Evolutionary conservation across 2,329 filamentous ascomycete species (phyloP).

Genomic region (Aspergillus awamori): DNA sequence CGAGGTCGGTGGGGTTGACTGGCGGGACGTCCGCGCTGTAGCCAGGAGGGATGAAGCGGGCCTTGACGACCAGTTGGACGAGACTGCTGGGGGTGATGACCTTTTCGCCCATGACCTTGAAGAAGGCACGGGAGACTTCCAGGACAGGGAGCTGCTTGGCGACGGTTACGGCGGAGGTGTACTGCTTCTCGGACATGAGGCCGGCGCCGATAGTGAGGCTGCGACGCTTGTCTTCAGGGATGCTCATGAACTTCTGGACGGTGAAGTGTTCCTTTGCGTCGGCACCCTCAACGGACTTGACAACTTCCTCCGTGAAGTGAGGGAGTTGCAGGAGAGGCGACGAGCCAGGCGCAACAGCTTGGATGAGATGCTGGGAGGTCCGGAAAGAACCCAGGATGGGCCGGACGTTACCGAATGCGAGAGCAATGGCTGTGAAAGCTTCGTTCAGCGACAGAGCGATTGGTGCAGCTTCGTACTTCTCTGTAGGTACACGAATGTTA

Average conservation of each 20-base stretch:
- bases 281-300: constrained; percentile 56
- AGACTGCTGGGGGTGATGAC: constrained; percentile 89
- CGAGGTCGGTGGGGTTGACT: constrained; percentile 76
- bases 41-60: constrained; percentile 87
- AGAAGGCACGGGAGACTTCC: constrained; percentile 88
- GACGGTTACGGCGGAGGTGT: constrained; percentile 72
- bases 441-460: constrained; percentile 83
- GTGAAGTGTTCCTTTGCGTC: constrained; percentile 71
- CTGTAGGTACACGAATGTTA: constrained; percentile 36
- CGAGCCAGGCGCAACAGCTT: constrained; percentile 79
- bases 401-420: constrained; percentile 81
- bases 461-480: constrained; percentile 88
- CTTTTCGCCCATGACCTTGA: constrained; percentile 96
- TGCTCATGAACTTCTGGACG: constrained; percentile 85
- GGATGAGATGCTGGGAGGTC: constrained; percentile 82
- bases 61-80: constrained; percentile 93
- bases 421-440: constrained; percentile 81
- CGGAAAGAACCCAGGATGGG: constrained; percentile 82
- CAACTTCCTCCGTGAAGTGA: constrained; percentile 70
- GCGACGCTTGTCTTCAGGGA: constrained; percentile 74
- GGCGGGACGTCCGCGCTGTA: constrained; percentile 68
- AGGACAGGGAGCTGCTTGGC: constrained; percentile 83
- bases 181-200: constrained; percentile 75
- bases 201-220: constrained; percentile 68
- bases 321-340: constrained; percentile 92